These are phyloP conservation scores for Malus hybrid DNA, from an alignment of 331 rosid species.

Conservation along the genomic window DNA sequence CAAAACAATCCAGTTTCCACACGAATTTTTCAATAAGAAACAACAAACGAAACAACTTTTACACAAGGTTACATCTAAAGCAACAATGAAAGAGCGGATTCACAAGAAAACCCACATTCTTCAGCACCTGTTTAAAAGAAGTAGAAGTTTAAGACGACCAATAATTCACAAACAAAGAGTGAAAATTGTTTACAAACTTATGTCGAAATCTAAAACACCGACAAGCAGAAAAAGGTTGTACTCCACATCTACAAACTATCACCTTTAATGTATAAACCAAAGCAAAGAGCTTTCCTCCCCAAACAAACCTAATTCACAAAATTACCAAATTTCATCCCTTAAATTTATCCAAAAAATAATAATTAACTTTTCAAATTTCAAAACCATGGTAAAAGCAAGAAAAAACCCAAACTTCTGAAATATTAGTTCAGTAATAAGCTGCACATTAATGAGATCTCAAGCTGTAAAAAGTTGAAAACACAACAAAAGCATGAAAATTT, in stretches of 20 bases:
- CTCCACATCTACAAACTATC: slow-evolving; percentile 12
- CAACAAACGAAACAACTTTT: background rate
- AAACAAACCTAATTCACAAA: background rate
- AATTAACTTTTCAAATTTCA: background rate
- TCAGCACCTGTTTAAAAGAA: background rate
- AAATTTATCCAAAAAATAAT: background rate
- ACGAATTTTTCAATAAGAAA: background rate
- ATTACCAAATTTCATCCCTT: background rate
- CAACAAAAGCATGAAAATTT: background rate
- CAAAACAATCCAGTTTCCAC: background rate
- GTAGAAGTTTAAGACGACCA: background rate
- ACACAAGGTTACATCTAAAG: background rate
- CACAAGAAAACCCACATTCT: background rate
- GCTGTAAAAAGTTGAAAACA: background rate
- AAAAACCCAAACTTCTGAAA: background rate
- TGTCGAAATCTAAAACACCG: background rate
- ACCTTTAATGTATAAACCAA: background rate
- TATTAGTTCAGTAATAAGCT: background rate
- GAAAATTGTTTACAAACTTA: background rate
- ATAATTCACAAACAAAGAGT: no score
- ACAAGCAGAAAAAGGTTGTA: background rate
- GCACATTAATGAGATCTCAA: background rate
- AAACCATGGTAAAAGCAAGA: background rate
- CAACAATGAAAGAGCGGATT: background rate
- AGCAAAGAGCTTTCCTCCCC: background rate